A percentile compares a stretch with the other conserved stretches of the same genome.
Conservation (phyloP, 2,329 filamentous ascomycete genomes). For the Bipolaris oryzae region DNA sequence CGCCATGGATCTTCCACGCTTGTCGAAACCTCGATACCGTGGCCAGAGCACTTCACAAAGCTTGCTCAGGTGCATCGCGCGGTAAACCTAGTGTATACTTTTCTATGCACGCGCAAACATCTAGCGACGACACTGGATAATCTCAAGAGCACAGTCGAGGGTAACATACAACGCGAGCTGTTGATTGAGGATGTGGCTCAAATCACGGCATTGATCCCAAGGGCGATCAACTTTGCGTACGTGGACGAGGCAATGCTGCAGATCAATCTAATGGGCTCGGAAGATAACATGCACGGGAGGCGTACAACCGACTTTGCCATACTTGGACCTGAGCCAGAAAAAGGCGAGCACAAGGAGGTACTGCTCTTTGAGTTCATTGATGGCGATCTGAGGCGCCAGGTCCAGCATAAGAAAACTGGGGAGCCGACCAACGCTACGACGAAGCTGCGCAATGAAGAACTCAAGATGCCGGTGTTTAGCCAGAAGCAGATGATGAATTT, state of each 20-base stretch:
- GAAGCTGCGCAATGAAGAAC: constrained; percentile 74
- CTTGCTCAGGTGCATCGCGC: constrained; percentile 81
- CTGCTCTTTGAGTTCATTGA: constrained; percentile 92
- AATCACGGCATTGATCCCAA: constrained; percentile 77
- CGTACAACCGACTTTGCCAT: constrained; percentile 55
- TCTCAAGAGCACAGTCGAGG: constrained; percentile 82
- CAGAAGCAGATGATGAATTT: constrained; percentile 89
- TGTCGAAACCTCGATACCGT: constrained; percentile 63
- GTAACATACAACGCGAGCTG: constrained; percentile 74
- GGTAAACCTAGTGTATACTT: constrained; percentile 91
- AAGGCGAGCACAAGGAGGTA: constrained; percentile 66
- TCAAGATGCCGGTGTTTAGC: constrained; percentile 91
- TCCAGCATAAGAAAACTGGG: constrained; percentile 72
- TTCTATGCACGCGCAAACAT: constrained; percentile 91
- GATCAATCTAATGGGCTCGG: constrained; percentile 74
- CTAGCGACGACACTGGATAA: constrained; percentile 90
- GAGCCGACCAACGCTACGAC: constrained; percentile 71
- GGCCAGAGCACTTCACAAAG: constrained; percentile 76
- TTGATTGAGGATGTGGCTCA: constrained; percentile 79
- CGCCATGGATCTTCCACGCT: constrained; percentile 56
- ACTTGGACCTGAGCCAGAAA: constrained; percentile 44
- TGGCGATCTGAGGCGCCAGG: constrained; percentile 84
- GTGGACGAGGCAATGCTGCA: constrained; percentile 84
- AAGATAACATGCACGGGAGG: constrained; percentile 67
- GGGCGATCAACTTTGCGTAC: constrained; percentile 81